Percentiles rank a stretch among this genome's conserved stretches.
Evolutionary conservation across 2,329 filamentous ascomycete species (phyloP).

Genomic region (Epichloe coenophiala): DNA sequence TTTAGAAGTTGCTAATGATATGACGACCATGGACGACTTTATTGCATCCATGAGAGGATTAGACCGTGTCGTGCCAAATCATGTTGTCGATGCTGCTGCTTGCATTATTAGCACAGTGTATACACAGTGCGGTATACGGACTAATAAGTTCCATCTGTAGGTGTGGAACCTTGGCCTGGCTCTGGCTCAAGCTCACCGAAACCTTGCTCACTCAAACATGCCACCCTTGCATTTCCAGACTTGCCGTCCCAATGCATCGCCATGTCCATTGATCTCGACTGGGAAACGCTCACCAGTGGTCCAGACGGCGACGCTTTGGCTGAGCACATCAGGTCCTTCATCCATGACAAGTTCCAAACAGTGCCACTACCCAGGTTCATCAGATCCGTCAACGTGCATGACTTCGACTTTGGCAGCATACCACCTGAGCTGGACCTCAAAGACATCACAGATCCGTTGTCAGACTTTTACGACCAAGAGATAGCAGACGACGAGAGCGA

Average conservation of each 20-base stretch:
- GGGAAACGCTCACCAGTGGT: conserved; percentile 82
- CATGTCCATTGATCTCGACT: conserved; percentile 98
- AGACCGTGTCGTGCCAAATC: too few species aligned
- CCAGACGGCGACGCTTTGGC: conserved; percentile 77
- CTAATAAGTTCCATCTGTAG: background rate
- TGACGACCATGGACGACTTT: background rate
- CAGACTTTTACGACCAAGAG: conserved; percentile 89
- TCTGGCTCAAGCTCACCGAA: background rate
- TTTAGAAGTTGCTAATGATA: background rate
- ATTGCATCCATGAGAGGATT: too few species aligned
- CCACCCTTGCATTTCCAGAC: too few species aligned
- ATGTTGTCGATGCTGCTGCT: too few species aligned
- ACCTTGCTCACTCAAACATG: background rate
- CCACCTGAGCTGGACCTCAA: conserved; percentile 82
- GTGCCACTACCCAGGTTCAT: conserved; percentile 90
- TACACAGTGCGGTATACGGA: too few species aligned
- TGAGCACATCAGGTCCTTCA: conserved; percentile 77
- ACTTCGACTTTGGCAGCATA: conserved; percentile 80
- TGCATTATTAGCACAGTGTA: too few species aligned
- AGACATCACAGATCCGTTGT: conserved; percentile 88
- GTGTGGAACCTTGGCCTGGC: background rate
- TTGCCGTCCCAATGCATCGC: background rate
- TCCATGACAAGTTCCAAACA: conserved; percentile 91
- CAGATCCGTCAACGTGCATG: conserved; percentile 85
- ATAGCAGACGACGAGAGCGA: conserved; percentile 38